Evolutionary conservation across 2,329 filamentous ascomycete genomes (phyloP).

Genomic region (Xylaria sp.): DNA sequence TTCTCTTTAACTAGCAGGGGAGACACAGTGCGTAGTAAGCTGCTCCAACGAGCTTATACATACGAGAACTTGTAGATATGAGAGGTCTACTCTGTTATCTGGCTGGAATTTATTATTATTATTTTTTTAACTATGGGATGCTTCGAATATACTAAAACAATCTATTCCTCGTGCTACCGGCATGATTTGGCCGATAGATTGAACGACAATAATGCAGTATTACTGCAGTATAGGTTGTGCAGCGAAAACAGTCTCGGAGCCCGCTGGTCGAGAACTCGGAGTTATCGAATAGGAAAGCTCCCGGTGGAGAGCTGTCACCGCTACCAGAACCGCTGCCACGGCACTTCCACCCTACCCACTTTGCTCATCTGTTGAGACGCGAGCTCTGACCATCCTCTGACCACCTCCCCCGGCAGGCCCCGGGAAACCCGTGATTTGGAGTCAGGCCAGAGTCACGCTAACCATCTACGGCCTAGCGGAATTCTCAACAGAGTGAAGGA

Average conservation of each 20-base stretch:
- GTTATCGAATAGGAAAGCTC: slow-evolving; percentile 34
- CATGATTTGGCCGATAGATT: background rate
- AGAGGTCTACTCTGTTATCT: too few species aligned
- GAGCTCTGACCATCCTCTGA: slow-evolving; percentile 29
- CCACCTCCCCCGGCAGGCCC: slow-evolving; percentile 12
- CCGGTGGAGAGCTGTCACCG: slow-evolving; percentile 36
- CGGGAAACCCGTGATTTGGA: slow-evolving; percentile 17
- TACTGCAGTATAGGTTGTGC: background rate
- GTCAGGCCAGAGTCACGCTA: slow-evolving; percentile 7
- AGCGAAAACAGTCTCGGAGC: slow-evolving; percentile 7
- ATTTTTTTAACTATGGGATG: too few species aligned
- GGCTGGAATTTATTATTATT: too few species aligned
- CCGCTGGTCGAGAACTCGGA: slow-evolving; percentile 4
- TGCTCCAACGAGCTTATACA: background rate
- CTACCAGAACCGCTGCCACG: slow-evolving; percentile 17
- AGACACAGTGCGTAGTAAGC: background rate
- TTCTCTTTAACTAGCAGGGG: background rate
- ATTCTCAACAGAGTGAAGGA: slow-evolving; percentile 23
- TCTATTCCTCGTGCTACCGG: background rate
- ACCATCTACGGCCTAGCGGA: slow-evolving; percentile 6
- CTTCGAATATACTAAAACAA: background rate
- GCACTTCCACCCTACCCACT: slow-evolving; percentile 18
- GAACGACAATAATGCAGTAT: too few species aligned
- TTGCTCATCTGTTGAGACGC: slow-evolving; percentile 38
- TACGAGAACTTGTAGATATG: background rate